phyloP scores from a whole-genome alignment of 139 green algal genomes.

The Chlorella vulgaris region DNA sequence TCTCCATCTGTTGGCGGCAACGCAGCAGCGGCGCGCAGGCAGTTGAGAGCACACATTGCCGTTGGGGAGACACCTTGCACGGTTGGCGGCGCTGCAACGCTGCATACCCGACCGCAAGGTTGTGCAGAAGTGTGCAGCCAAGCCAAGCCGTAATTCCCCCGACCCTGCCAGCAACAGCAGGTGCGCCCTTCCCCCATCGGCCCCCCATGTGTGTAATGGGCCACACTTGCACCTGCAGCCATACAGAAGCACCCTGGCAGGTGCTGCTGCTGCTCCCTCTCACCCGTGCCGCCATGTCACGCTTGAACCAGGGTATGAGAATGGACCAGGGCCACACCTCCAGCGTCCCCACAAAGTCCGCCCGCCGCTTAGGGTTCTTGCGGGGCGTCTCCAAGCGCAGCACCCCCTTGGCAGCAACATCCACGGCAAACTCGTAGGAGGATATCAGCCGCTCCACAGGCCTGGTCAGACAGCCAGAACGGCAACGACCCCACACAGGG shows the following conservation, averaged over 20 bases:
- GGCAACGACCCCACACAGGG: not conserved
- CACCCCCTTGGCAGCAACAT: conserved; percentile 60
- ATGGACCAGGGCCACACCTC: conserved; percentile 94
- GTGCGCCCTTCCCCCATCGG: no score
- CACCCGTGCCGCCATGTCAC: conserved; percentile 62
- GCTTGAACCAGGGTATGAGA: conserved; percentile 78
- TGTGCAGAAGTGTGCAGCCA: no score
- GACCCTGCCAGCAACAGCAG: not conserved
- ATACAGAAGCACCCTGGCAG: not conserved
- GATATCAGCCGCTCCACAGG: conserved; percentile 83
- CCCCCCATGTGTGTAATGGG: no score
- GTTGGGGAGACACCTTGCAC: no score
- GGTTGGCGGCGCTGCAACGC: no score
- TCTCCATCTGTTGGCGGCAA: not conserved
- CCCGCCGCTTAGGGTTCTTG: conserved; percentile 23
- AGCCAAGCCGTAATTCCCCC: not conserved
- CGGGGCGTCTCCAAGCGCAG: not conserved
- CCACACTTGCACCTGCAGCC: no score
- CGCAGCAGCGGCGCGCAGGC: not conserved
- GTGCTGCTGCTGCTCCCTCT: not conserved
- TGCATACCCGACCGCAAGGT: no score
- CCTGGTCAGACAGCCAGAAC: conserved; percentile 29
- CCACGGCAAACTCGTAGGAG: conserved; percentile 90
- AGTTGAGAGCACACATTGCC: not conserved
- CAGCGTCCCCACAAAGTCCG: conserved; percentile 63